Conservation (phyloP, 2,329 filamentous ascomycete species). For the Purpureocillium takamizusanense region DNA sequence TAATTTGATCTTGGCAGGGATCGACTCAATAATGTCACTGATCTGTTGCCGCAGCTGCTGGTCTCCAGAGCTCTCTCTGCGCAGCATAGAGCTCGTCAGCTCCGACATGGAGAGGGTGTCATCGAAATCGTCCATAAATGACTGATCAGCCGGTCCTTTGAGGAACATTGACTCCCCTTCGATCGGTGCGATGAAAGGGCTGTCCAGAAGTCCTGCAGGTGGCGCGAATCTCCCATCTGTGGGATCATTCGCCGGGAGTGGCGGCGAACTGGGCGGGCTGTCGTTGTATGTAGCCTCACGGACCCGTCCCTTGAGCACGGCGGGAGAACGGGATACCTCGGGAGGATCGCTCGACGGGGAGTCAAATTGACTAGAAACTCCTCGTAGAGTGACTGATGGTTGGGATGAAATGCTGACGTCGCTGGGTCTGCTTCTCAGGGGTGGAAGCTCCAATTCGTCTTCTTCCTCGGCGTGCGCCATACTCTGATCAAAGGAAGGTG, state of each 20-base stretch:
- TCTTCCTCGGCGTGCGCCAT: constrained; percentile 14
- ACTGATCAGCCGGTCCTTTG: constrained; percentile 32
- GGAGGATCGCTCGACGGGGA: constrained; percentile 31
- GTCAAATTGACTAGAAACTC: constrained; percentile 26
- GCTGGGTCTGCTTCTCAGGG: constrained; percentile 19
- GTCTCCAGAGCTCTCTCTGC: constrained; percentile 35
- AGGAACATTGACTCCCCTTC: constrained; percentile 26
- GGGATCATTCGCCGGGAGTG: constrained; percentile 10
- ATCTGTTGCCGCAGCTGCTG: constrained; percentile 74
- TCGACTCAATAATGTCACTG: constrained; percentile 64
- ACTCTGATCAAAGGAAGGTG: constrained; percentile 6
- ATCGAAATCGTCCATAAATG: constrained; percentile 38
- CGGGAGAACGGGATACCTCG: constrained; percentile 35
- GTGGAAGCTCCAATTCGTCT: constrained; percentile 26
- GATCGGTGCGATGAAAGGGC: constrained; percentile 33
- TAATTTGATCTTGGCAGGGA: constrained; percentile 72
- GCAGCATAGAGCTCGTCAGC: constrained; percentile 12
- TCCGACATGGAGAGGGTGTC: constrained; percentile 25
- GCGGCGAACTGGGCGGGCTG: constrained; percentile 42
- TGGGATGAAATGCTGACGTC: constrained; percentile 23
- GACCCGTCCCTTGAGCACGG: constrained; percentile 16
- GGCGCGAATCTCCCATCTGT: constrained; percentile 9
- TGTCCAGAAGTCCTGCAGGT: constrained; percentile 34
- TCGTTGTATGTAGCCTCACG: constrained; percentile 25
- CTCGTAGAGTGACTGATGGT: constrained; percentile 29